These are phyloP conservation scores for Magnolia officinalis DNA, from an alignment of 164 flowering plant species.

Conservation along the genomic window DNA sequence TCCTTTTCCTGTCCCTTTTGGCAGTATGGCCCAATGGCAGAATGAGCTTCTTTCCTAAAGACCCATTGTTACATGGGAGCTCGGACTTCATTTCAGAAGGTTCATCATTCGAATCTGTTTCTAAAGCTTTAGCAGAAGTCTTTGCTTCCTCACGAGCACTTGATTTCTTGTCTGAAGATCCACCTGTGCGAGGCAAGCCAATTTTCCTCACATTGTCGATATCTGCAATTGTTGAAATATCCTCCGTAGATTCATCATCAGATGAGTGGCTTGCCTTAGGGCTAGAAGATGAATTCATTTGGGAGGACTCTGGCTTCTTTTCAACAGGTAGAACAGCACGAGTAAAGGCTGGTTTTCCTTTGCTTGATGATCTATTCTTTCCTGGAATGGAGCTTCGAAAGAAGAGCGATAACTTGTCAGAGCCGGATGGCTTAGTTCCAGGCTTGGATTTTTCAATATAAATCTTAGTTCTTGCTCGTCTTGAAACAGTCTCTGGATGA, in stretches of 20 bases:
- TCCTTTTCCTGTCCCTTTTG: conserved; percentile 46
- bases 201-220: conserved; percentile 30
- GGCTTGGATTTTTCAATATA: conserved; percentile 34
- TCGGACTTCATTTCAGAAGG: conserved; percentile 32
- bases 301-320: conserved; percentile 34
- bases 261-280: conserved; percentile 27
- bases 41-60: conserved; percentile 27
- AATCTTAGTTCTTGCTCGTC: conserved; percentile 58
- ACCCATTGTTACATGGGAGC: conserved; percentile 20
- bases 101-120: conserved; percentile 29
- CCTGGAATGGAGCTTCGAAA: conserved; percentile 39
- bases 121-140: conserved; percentile 18
- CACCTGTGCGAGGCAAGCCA: conserved; percentile 20
- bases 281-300: conserved; percentile 28
- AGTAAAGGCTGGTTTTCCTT: conserved; percentile 39
- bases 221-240: conserved; percentile 28
- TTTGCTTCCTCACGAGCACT: conserved; percentile 29
- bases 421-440: conserved; percentile 34
- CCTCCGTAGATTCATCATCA: conserved; percentile 35
- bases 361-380: conserved; percentile 53
- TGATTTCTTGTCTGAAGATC: conserved; percentile 28
- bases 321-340: conserved; percentile 22
- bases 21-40: conserved; percentile 24
- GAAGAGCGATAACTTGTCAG: conserved; percentile 37
- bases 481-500: conserved; percentile 44